phyloP scores from a whole-genome alignment of 2,329 filamentous ascomycete species.

The Chrysosphaeria jannelii region DNA sequence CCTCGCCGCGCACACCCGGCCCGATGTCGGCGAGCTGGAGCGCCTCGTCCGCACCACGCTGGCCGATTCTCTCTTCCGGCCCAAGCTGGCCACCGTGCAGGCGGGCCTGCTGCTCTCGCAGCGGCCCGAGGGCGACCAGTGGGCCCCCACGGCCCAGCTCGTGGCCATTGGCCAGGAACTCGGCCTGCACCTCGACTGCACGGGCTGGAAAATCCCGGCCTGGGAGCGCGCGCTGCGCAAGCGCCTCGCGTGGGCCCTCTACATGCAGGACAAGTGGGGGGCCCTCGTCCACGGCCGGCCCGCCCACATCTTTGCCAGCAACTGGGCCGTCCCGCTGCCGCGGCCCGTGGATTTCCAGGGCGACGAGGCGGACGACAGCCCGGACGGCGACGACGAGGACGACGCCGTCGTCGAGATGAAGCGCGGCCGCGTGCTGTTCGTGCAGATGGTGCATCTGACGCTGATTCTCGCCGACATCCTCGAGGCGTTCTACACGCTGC shows the following conservation, averaged over 20 bases:
- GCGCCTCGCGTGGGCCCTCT: conserved; percentile 31
- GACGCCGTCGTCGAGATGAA: conserved; percentile 30
- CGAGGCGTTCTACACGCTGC: conserved; percentile 55
- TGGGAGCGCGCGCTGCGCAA: conserved; percentile 32
- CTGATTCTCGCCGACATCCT: conserved; percentile 52
- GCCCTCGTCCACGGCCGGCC: conserved; percentile 61
- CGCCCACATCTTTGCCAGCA: conserved; percentile 34
- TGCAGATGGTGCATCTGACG: conserved; percentile 45
- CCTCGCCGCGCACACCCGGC: conserved; percentile 15
- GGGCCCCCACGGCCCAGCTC: conserved; percentile 19
- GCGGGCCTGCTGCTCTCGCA: conserved; percentile 23
- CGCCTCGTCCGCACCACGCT: conserved; percentile 12
- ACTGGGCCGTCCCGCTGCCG: conserved; percentile 52
- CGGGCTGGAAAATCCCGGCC: conserved; percentile 26
- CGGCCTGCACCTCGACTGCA: conserved; percentile 28
- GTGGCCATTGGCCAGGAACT: conserved; percentile 26
- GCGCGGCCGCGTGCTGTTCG: conserved; percentile 38
- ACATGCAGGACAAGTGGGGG: conserved; percentile 46
- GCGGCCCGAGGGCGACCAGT: conserved; percentile 14
- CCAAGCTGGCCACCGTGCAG: conserved; percentile 23
- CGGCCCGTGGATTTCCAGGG: conserved; percentile 41
- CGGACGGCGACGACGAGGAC: no score
- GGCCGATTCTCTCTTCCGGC: conserved; percentile 16
- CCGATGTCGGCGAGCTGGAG: conserved; percentile 11
- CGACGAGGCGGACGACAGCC: conserved; percentile 26